Conservation (phyloP, 2,329 filamentous ascomycete species). For the Epichloe hybrida region DNA sequence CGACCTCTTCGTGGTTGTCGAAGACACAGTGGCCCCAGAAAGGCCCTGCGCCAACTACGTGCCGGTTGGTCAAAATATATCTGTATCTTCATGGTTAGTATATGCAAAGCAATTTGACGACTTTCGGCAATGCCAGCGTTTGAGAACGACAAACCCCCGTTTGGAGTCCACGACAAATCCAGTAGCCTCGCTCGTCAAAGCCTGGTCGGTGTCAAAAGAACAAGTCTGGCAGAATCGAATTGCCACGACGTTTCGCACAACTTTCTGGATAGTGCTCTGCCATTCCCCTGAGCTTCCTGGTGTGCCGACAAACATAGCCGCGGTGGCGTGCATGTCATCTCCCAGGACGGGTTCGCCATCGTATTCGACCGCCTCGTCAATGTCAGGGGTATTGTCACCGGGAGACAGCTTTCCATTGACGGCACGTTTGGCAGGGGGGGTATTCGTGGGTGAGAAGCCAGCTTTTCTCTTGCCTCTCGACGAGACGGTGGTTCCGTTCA, state of each 20-base stretch:
- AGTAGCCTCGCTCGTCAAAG: conserved; percentile 87
- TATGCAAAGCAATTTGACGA: not conserved
- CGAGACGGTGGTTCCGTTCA: conserved; percentile 30
- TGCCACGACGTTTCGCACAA: conserved; percentile 93
- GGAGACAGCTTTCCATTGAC: conserved; percentile 36
- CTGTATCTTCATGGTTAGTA: conserved; percentile 16
- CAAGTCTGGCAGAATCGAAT: conserved; percentile 98
- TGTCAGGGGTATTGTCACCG: conserved; percentile 34
- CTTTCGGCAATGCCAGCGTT: not conserved
- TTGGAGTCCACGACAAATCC: conserved; percentile 96
- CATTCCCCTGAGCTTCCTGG: conserved; percentile 50
- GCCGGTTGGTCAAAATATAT: conserved; percentile 77
- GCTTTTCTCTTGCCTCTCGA: conserved; percentile 40
- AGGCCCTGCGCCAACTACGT: conserved; percentile 88
- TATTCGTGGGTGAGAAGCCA: conserved; percentile 25
- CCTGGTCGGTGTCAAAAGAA: conserved; percentile 93
- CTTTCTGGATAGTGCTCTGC: conserved; percentile 89
- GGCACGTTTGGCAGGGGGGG: conserved; percentile 22
- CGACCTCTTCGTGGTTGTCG: conserved; percentile 95
- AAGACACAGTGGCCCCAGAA: conserved; percentile 99
- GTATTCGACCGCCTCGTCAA: conserved; percentile 20
- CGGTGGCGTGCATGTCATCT: conserved; percentile 24
- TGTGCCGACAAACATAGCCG: conserved; percentile 22
- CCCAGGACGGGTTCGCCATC: conserved; percentile 29
- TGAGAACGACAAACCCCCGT: conserved; percentile 46